Base-by-base conservation (phyloP, 768 basidiomycete species). In the Lanmaoa rubissima region DNA sequence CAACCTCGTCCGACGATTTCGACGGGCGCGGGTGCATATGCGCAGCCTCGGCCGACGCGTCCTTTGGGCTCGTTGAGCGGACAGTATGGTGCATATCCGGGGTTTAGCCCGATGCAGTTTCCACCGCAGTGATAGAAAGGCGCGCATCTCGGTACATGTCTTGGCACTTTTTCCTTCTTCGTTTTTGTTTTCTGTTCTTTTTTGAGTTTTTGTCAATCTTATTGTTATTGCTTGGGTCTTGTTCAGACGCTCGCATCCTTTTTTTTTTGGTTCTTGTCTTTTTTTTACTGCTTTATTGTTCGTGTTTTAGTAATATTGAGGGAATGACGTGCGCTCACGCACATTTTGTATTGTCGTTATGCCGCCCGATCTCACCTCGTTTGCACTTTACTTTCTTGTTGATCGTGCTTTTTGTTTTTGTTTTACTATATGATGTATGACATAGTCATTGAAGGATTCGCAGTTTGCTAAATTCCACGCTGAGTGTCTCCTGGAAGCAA, bases 401-500 rank as follows among this genome's bases (percentile, higher is more conserved):
- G 32, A 42, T 21, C 12, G 26, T 17, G 16, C 16, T 19, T 28
- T 16, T 16, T 32, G 3, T 11, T 34, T 7, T 4, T 39, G 21
- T 32, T 82, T 44, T 26, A 8, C 69, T 70, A 64, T 69, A 77
- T 13, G 75, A 71, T 17, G 79, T 79, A 43, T 16, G 16, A 44
- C 21, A 17, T n/a, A 16, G 21, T 35, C 11, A 14, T 34, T 5
- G n/a, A 6, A 28, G 6, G 26, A 28, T 28, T 28, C 21, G 21
- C 21, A 24, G 21, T 24, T 24, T 28, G 26, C 26, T 28, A 6
- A 28, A 3, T 4, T 28, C 26, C 26, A 28, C 26, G 26, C 26
- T 28, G 4, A 28, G 7, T 9, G 8, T 16, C 47, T 6, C 34
- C 47, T 0, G 21, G 34, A 34, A 48, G 14, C 19, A 48, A 35